phyloP scores from a whole-genome alignment of 352 stramenopile species.

The Pythium coloratum region DNA sequence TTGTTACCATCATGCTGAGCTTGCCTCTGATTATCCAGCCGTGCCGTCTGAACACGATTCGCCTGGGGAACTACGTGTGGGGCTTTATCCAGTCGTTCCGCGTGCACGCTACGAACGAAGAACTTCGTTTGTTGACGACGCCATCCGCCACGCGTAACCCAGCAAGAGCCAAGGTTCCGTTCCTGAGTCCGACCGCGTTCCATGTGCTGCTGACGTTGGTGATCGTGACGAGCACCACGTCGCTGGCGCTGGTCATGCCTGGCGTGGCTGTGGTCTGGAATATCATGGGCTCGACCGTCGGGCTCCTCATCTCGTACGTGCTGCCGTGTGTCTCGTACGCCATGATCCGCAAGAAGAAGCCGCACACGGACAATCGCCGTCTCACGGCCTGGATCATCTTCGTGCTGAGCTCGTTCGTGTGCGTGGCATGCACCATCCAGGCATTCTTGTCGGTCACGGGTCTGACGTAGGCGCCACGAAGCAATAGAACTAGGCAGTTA shows the following conservation, averaged over 20 bases:
- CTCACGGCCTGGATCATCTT: constrained; percentile 79
- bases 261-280: constrained; percentile 89
- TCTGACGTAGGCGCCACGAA: constrained; percentile 4
- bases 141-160: constrained; percentile 20
- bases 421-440: constrained; percentile 73
- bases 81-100: constrained; percentile 35
- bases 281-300: constrained; percentile 86
- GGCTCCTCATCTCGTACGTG: constrained; percentile 87
- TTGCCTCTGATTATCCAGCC: constrained; percentile 87
- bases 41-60: constrained; percentile 76
- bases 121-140: constrained; percentile 28
- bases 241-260: constrained; percentile 69
- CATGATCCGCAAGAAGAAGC: constrained; percentile 75
- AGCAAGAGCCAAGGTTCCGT: constrained; percentile 16
- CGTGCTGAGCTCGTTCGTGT: constrained; percentile 66
- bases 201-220: constrained; percentile 71
- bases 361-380: constrained; percentile 62
- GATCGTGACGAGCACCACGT: constrained; percentile 61
- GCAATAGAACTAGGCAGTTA: background rate
- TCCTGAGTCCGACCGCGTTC: constrained; percentile 32
- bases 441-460: constrained; percentile 42
- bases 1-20: constrained; percentile 83
- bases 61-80: constrained; percentile 48
- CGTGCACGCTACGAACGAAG: constrained; percentile 29
- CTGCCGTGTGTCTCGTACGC: constrained; percentile 88